Conservation (phyloP, 306 rosid genomes). For the Glycine tomentella region DNA sequence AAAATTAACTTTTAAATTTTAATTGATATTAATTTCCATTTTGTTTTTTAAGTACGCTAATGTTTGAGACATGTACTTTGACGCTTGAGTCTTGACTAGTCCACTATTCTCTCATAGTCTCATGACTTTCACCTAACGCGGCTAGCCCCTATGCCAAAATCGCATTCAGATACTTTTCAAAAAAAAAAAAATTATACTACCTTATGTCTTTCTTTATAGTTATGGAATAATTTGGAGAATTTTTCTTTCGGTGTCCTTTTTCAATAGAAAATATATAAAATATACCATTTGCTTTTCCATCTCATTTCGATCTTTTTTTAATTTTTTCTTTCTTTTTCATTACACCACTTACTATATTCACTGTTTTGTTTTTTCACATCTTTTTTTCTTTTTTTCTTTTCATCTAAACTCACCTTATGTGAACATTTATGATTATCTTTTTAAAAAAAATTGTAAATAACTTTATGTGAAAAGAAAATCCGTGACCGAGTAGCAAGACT, state of each 20-base stretch:
- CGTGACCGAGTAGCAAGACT: neutral
- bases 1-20: neutral
- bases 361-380: too few relatives aligned
- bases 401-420: neutral
- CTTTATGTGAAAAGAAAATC: neutral
- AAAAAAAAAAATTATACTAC: neutral
- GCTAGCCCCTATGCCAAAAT: neutral
- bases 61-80: neutral
- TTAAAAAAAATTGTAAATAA: neutral
- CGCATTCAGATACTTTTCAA: too few relatives aligned
- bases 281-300: neutral
- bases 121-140: slow-evolving; percentile 19
- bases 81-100: neutral
- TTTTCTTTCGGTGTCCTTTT: neutral
- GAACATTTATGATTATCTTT: too few relatives aligned
- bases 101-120: neutral
- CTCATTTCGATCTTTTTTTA: neutral
- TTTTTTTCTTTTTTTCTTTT: neutral
- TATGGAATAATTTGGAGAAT: neutral
- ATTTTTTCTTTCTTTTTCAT: neutral
- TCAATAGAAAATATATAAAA: neutral
- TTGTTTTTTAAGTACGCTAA: neutral
- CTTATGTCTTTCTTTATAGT: neutral
- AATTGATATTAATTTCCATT: neutral
- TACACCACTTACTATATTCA: neutral